Evolutionary conservation across 345 rosid genomes (phyloP).

Genomic region (Cardamine chenopodiifolia): DNA sequence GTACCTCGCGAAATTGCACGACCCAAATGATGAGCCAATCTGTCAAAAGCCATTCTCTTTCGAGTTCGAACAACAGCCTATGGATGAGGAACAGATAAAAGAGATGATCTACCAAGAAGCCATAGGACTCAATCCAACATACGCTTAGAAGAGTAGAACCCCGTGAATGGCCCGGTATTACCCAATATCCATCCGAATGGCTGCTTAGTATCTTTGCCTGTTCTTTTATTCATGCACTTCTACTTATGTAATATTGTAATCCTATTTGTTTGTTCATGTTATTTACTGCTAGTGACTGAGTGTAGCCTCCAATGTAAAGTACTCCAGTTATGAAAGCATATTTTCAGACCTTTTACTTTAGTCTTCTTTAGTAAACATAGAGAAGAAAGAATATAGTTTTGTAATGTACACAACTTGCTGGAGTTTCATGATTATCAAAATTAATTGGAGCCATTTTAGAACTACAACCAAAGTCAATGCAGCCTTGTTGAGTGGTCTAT

Average conservation of each 20-base stretch:
- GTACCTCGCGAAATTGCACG: slow-evolving; percentile 80
- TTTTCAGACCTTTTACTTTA: not conserved
- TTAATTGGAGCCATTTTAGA: not conserved
- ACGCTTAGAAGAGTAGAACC: slow-evolving; percentile 45
- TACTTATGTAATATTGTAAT: slow-evolving; percentile 23
- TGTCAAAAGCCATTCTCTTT: slow-evolving; percentile 76
- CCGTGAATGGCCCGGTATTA: slow-evolving; percentile 18
- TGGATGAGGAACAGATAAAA: slow-evolving; percentile 91
- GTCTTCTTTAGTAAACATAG: slow-evolving; percentile 1
- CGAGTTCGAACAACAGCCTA: slow-evolving; percentile 79
- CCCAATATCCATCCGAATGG: slow-evolving; percentile 25
- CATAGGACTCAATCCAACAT: slow-evolving; percentile 68
- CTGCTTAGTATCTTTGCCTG: slow-evolving; percentile 25
- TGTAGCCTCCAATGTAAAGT: slow-evolving; percentile 37
- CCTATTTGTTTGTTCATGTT: slow-evolving; percentile 29
- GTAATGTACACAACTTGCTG: not conserved
- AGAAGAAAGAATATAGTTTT: not conserved
- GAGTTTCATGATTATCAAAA: not conserved
- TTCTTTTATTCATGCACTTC: slow-evolving; percentile 41
- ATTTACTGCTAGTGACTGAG: slow-evolving; percentile 28
- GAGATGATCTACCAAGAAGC: slow-evolving; percentile 88
- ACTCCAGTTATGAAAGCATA: slow-evolving; percentile 20
- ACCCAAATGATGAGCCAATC: slow-evolving; percentile 85
- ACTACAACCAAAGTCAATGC: slow-evolving; percentile 11
- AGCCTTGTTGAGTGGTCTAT: not conserved